Base-by-base conservation (phyloP, 805 yeast genomes). In the Ogataea methanolica region DNA sequence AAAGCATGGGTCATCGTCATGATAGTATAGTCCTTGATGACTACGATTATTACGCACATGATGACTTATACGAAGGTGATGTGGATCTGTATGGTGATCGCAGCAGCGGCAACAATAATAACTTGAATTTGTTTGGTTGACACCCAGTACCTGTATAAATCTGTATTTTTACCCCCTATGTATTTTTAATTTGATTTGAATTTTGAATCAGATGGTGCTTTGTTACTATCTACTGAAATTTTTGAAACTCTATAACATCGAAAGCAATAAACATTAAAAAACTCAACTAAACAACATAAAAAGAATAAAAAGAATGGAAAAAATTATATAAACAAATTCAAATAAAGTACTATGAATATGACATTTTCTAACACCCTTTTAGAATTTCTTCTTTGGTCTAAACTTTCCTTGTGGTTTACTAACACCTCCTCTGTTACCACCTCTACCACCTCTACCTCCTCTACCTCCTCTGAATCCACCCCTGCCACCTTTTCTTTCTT, bases 301-400 rank as follows among this genome's bases (percentile, higher is more conserved):
- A 5, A 6, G 11, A 7, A 9, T 4, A 26, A 26, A 6, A 26
- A 26, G n/a, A 26, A 26, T 11, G 31, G 31, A 19, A 31, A 36
- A n/a, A 21, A 42, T 6, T 36, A 7, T 29, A 26, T 9, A 26
- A 23, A 16, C 9, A 36, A 33, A 33, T 14, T 33, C 14, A 46
- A 33, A 40, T 12, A 29, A 9, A 34, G 17, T 15, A 26, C 16
- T 38, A 39, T n/a, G 36, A 31, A 41, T 22, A 29, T 23, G 29
- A 33, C 23, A 12, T 33, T 6, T 23, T 26, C 31, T 43, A 40
- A 7, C 19, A 15, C 9, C 31, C 40, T 9, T 12, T 57, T 68
- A 81, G 51, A 81, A 71, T 73, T 80, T 81, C 73, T 77, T 81
- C 57, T 75, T 77, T 22, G 85, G 75, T 64, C 78, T 78, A 57